These are phyloP conservation scores for Pterocarpus macrocarpus DNA, from an alignment of 306 rosid species.

Conservation along the genomic window DNA sequence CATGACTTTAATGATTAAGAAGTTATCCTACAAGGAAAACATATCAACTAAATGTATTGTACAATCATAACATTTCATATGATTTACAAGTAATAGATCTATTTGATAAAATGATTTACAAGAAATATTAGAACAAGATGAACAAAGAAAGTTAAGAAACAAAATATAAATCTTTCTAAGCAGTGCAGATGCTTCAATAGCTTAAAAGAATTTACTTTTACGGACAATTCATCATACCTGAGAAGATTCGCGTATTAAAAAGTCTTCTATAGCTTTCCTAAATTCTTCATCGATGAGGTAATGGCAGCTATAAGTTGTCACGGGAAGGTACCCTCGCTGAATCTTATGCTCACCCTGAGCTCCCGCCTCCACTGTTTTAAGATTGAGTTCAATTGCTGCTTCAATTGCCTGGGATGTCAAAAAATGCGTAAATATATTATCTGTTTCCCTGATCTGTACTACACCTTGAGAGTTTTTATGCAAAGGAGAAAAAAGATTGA, in stretches of 20 bases:
- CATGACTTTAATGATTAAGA: not conserved
- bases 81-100: not conserved
- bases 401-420: conserved; percentile 79
- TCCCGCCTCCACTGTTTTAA: conserved; percentile 93
- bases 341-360: conserved; percentile 99
- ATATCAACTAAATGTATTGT: not conserved
- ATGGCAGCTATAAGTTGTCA: conserved; percentile 89
- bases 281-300: conserved; percentile 74
- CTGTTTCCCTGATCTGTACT: not conserved
- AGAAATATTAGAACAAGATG: not conserved
- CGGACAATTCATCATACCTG: conserved; percentile 65
- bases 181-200: not conserved
- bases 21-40: not conserved
- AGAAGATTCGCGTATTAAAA: conserved; percentile 78
- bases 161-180: conserved; percentile 15
- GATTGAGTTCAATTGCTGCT: conserved; percentile 92
- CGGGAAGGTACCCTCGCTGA: conserved; percentile 94
- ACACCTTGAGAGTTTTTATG: not conserved
- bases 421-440: conserved; percentile 28
- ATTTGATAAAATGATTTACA: conserved; percentile 25
- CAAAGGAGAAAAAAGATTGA: conserved; percentile 18
- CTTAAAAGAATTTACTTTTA: conserved; percentile 16
- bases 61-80: conserved; percentile 13
- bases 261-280: conserved; percentile 72
- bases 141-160: not conserved